Evolutionary conservation across 768 basidiomycete species (phyloP).

Genomic region (Xanthoconium stramineum): DNA sequence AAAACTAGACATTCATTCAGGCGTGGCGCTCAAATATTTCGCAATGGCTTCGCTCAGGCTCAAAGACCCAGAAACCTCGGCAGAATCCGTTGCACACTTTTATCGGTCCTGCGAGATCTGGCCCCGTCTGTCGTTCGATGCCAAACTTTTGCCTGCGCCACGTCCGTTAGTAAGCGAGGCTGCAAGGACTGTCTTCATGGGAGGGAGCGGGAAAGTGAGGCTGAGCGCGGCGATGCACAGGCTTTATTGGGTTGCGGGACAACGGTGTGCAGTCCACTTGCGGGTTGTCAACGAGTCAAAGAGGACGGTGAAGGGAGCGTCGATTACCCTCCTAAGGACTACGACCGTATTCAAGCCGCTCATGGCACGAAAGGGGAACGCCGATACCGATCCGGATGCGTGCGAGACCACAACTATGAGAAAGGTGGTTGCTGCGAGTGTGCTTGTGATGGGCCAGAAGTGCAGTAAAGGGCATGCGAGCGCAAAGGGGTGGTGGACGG

Average conservation of each 20-base stretch:
- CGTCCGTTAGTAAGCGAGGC: slow-evolving; percentile 57
- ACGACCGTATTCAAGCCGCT: slow-evolving; percentile 61
- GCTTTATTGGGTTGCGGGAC: slow-evolving; percentile 78
- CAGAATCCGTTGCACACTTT: slow-evolving; percentile 82
- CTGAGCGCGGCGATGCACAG: slow-evolving; percentile 69
- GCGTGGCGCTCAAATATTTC: slow-evolving; percentile 72
- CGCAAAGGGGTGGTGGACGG: slow-evolving; percentile 88
- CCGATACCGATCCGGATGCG: slow-evolving; percentile 47
- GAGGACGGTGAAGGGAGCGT: slow-evolving; percentile 62
- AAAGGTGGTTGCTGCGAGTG: slow-evolving; percentile 64
- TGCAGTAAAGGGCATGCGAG: slow-evolving; percentile 68
- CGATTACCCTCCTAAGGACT: slow-evolving; percentile 61
- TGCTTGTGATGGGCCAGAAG: slow-evolving; percentile 62
- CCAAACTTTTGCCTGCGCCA: slow-evolving; percentile 57
- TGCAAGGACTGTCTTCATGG: slow-evolving; percentile 55
- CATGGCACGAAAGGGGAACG: slow-evolving; percentile 29
- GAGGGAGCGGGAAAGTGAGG: slow-evolving; percentile 62
- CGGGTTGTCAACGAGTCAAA: slow-evolving; percentile 64
- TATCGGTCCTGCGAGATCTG: slow-evolving; percentile 80
- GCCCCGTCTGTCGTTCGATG: slow-evolving; percentile 65
- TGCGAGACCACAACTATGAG: slow-evolving; percentile 59
- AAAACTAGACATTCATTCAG: slow-evolving; percentile 48
- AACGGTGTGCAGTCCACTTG: slow-evolving; percentile 66
- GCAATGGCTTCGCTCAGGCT: slow-evolving; percentile 78
- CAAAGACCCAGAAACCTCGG: slow-evolving; percentile 56